Evolutionary conservation across 441 rosid genomes (phyloP).

Genomic region (Capsella rubella): DNA sequence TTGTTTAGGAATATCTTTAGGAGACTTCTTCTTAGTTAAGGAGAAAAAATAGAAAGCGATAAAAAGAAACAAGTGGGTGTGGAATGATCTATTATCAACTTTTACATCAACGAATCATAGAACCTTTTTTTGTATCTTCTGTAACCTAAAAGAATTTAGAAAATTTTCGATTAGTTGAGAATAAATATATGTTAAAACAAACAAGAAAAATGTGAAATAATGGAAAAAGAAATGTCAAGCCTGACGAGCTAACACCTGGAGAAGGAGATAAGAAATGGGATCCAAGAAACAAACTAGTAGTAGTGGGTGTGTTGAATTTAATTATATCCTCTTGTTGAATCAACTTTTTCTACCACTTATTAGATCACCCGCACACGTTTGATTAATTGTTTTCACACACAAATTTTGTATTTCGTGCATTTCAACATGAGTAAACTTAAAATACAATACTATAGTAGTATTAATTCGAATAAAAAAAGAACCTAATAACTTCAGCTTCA

Average conservation of each 20-base stretch:
- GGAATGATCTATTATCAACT: slow-evolving; percentile 26
- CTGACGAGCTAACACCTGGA: slow-evolving; percentile 35
- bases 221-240: slow-evolving; percentile 11
- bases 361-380: slow-evolving; percentile 25
- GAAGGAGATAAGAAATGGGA: slow-evolving; percentile 19
- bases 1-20: slow-evolving; percentile 25
- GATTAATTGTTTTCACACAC: slow-evolving; percentile 37
- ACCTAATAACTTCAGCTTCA: slow-evolving; percentile 24
- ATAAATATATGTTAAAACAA: neutral
- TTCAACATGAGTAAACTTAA: slow-evolving; percentile 1
- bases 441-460: neutral
- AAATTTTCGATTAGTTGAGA: slow-evolving; percentile 15
- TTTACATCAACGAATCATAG: slow-evolving; percentile 19
- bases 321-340: slow-evolving; percentile 31
- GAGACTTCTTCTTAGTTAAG: slow-evolving; percentile 9
- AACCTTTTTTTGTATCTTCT: slow-evolving; percentile 4
- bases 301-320: slow-evolving; percentile 23
- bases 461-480: neutral
- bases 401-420: slow-evolving; percentile 14
- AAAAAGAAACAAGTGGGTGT: slow-evolving; percentile 26
- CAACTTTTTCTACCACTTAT: slow-evolving; percentile 38
- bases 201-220: too few relatives aligned
- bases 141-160: slow-evolving; percentile 3
- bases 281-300: slow-evolving; percentile 40
- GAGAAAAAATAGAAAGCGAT: neutral